Evolutionary conservation across 257 asterid genomes (phyloP), one percentile per base, ranked within the genome.

Genomic region (Nicotiana tabacum): DNA sequence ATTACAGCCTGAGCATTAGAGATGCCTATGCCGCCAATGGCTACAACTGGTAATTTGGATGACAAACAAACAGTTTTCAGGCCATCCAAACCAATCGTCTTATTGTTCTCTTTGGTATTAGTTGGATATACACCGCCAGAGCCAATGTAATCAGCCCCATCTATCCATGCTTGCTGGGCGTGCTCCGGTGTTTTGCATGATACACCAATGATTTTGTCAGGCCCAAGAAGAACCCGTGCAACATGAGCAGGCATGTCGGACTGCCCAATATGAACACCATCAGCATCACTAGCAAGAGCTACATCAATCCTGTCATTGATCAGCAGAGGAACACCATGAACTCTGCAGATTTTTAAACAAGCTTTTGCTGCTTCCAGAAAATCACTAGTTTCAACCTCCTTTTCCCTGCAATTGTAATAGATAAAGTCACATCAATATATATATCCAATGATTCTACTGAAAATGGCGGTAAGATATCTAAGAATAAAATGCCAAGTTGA

Each of bases 101-200:
- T 61, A 48, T 93, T 94, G 86, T 93, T 92, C 68, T 87, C 98
- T 81, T 96, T 94, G 10, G 99, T 96, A 82, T 87, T 94, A 24
- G 99, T 96, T 3, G 99, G 97, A 76, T 77, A 96, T 55, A 96
- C 96, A 6, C 99, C 97, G 0, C 99, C 99, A 80, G 93, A 91
- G 39, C 99, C 99, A 6, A 96, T 90, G 91, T 96, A 96, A 83
- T 96, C 98, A 4, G 99, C 99, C 39, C 99, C 98, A 78, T 89
- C 97, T 0, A 81, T 16, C 92, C 94, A 94, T 57, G 99, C 98
- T 83, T 83, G 83, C 39, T 89, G 90, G 37, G 99, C 98, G 65
- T 94, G 97, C 85, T 88, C 89, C 3, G 93, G 97, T 51, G 99
- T 96, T 87, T 93, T 96, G 93, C 99, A 96, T 0, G 97, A 92